These are phyloP conservation scores for Cercospora sp. DNA, from an alignment of 2,329 filamentous ascomycete species.

Conservation along the genomic window DNA sequence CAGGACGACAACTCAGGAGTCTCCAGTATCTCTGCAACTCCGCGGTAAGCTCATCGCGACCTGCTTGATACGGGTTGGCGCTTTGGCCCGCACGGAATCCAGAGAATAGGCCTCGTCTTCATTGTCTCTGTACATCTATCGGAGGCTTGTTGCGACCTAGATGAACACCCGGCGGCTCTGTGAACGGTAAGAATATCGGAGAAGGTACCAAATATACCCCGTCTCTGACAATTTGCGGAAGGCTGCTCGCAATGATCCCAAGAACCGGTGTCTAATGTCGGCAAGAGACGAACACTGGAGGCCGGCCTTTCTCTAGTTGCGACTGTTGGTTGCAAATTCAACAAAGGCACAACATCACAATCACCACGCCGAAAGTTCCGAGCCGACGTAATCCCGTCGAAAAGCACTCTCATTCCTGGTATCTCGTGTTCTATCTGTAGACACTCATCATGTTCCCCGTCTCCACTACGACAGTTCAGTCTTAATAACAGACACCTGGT, in stretches of 20 bases:
- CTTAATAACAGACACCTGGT: not conserved
- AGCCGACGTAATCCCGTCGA: not conserved
- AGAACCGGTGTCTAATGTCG: too few relatives aligned
- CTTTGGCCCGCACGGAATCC: too few relatives aligned
- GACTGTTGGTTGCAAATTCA: too few relatives aligned
- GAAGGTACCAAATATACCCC: not conserved
- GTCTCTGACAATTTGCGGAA: not conserved
- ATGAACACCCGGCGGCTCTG: not conserved
- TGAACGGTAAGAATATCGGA: not conserved
- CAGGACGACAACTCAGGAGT: not conserved
- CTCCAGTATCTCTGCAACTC: not conserved
- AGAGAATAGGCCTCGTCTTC: not conserved
- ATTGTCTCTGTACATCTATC: not conserved
- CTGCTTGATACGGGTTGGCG: not conserved
- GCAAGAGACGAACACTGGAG: too few relatives aligned
- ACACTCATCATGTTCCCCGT: not conserved
- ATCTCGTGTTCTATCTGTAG: not conserved
- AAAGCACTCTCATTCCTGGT: not conserved
- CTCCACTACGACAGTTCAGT: not conserved
- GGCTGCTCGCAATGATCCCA: not conserved
- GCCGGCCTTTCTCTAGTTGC: too few relatives aligned
- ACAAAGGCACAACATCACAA: not conserved
- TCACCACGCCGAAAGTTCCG: not conserved
- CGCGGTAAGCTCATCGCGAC: not conserved
- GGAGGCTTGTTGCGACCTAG: not conserved